phyloP scores from a whole-genome alignment of 2,329 filamentous ascomycete species.

The Phoma sp. region DNA sequence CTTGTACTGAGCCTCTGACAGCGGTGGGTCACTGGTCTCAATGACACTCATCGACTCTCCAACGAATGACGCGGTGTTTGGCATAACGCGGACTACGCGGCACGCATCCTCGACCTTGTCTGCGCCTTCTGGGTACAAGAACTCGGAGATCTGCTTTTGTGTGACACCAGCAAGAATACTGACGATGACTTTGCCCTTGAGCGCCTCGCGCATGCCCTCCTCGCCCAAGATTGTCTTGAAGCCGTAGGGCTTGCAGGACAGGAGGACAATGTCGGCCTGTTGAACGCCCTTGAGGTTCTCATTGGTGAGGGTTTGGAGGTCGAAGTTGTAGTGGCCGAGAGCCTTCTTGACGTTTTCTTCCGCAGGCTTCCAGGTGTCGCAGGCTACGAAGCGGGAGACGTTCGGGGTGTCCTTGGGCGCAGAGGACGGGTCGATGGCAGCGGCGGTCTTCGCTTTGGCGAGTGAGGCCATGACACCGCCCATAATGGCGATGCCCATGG shows the following conservation, averaged over 20 bases:
- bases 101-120: conserved; percentile 55
- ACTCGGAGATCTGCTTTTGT: conserved; percentile 68
- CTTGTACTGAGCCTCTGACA: conserved; percentile 58
- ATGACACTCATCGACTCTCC: conserved; percentile 83
- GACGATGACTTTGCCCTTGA: conserved; percentile 80
- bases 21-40: conserved; percentile 64
- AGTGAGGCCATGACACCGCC: conserved; percentile 78
- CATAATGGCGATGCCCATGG: conserved; percentile 84
- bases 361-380: conserved; percentile 73
- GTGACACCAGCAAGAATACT: conserved; percentile 81
- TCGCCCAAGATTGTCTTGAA: conserved; percentile 70
- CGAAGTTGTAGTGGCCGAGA: conserved; percentile 66
- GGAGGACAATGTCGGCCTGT: conserved; percentile 73
- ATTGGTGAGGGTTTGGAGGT: conserved; percentile 71
- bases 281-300: conserved; percentile 72
- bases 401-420: conserved; percentile 46
- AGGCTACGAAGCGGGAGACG: conserved; percentile 80
- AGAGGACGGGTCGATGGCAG: conserved; percentile 49
- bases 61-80: conserved; percentile 81
- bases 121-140: conserved; percentile 63
- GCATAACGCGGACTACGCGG: conserved; percentile 78
- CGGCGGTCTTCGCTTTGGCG: conserved; percentile 48
- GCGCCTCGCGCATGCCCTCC: conserved; percentile 72
- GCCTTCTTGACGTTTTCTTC: conserved; percentile 71
- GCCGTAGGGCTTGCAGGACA: conserved; percentile 82